Percentiles rank a stretch among this genome's conserved stretches.
phyloP scores from a whole-genome alignment of 2,329 filamentous ascomycete genomes.

The Exophiala sp. region DNA sequence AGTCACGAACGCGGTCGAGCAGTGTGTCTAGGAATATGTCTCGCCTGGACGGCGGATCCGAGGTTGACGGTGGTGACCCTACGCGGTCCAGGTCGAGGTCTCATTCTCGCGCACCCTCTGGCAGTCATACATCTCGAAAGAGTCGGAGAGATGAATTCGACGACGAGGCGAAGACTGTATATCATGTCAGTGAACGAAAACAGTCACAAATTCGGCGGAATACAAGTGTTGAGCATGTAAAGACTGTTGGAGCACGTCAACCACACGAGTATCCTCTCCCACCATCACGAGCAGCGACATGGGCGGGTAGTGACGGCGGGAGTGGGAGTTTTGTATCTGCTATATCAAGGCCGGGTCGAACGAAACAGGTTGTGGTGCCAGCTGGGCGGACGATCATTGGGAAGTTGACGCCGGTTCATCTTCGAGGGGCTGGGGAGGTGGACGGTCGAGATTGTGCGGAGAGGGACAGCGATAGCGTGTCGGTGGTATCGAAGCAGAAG shows the following conservation, averaged over 20 bases:
- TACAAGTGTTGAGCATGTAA: background rate
- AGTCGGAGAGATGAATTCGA: conserved; percentile 19
- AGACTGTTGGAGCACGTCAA: background rate
- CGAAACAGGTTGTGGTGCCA: background rate
- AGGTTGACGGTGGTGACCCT: background rate
- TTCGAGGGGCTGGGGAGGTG: background rate
- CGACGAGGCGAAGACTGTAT: conserved; percentile 11
- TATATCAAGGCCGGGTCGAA: conserved; percentile 6
- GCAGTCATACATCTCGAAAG: conserved; percentile 4
- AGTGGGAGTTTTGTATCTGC: conserved; percentile 18
- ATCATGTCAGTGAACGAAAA: conserved; percentile 10
- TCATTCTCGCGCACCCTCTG: background rate
- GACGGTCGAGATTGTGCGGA: background rate
- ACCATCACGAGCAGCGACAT: conserved; percentile 26
- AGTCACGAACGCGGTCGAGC: conserved; percentile 4
- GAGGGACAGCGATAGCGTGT: conserved; percentile 13
- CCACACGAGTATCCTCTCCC: conserved; percentile 22
- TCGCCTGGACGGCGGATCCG: background rate
- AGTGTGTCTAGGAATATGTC: conserved; percentile 1
- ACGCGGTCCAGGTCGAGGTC: background rate
- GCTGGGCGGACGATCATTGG: conserved; percentile 25
- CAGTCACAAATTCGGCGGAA: background rate
- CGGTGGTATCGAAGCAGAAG: conserved; percentile 25
- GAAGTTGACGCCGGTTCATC: conserved; percentile 15
- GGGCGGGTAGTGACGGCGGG: conserved; percentile 10